phyloP scores from a whole-genome alignment of 202 grass and related monocot species.

The Panicum hallii region DNA sequence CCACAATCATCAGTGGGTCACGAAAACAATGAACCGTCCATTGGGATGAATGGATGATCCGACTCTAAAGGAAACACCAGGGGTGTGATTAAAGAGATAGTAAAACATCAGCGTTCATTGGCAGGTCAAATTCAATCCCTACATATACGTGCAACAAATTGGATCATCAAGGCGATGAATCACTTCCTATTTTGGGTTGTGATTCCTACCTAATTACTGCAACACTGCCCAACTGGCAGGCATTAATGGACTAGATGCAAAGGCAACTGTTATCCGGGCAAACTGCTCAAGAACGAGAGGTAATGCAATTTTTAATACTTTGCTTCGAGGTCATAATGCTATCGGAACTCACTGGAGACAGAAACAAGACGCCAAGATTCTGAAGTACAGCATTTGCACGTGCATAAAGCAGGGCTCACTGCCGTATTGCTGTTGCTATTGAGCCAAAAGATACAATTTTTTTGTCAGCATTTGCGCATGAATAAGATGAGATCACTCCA shows the following conservation, averaged over 20 bases:
- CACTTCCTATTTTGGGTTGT: background rate
- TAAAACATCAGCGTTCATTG: slow-evolving; percentile 20
- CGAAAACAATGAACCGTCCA: slow-evolving; percentile 4
- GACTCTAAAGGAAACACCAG: background rate
- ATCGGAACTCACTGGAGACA: slow-evolving; percentile 1
- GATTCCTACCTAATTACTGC: slow-evolving; percentile 31
- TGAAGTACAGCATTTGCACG: background rate
- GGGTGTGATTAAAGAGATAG: background rate
- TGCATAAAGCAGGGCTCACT: slow-evolving; percentile 25
- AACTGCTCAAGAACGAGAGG: background rate
- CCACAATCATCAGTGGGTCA: background rate
- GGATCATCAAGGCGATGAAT: background rate
- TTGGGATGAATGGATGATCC: background rate
- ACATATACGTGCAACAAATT: background rate
- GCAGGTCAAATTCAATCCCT: slow-evolving; percentile 1
- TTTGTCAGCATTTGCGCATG: slow-evolving; percentile 3
- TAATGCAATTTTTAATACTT: background rate
- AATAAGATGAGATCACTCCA: background rate
- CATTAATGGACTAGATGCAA: background rate
- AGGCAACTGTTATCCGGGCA: background rate
- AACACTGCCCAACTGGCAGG: slow-evolving; percentile 9
- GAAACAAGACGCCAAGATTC: slow-evolving; percentile 4
- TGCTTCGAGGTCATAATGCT: background rate
- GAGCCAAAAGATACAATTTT: background rate
- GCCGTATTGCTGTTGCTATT: background rate